Base-by-base conservation (phyloP, 2,329 filamentous ascomycete species). In the Fusarium tricinctum region DNA sequence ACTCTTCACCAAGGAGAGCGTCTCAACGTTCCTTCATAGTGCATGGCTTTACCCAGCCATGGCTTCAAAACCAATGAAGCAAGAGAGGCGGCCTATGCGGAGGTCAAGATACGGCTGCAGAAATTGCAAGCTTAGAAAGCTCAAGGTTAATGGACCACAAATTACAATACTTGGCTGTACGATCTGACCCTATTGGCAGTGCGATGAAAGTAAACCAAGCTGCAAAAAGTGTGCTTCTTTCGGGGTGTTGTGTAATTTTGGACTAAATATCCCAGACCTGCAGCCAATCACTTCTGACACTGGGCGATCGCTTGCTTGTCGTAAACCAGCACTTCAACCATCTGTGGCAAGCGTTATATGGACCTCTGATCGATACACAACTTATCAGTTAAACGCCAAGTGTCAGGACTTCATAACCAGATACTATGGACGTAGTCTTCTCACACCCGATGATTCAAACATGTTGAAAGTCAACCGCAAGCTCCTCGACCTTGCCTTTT, bases 91-190 rank as follows among this genome's bases (percentile, higher is more conserved):
- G 33, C 22, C 23, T 14, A 15, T 23, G 40, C 58, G 75, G 32
- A 79, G 82, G 58, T 84, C 83, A 17, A 79, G 81, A 72, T 78
- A 75, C 61, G 83, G 84, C 33, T 86, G 84, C 53, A 79, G 81
- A 13, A 85, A 85, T 67, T 86, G 84, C 74, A 85, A 85, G 71
- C 78, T 85, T 6, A 70, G 84, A 60, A 84, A 84, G 66, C 62
- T 85, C 54, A 85, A 84, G 77, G 83, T 83, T 23, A 4, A 67
- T 50, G 28, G 28, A 8, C 39, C 17, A 8, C 35, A 22, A 22
- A 22, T 22, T 22, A 22, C 20, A 3, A 13, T 40, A 3, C 10
- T 15, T 4, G 6, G 15, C 22, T 43, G 5, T 53, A 5, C 17
- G 5, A 30, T 9, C 23, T 38, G 14, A 12, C 17, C 48, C 40